Base-by-base conservation (phyloP, 495 filamentous ascomycete genomes). In the Trichoderma reesei region DNA sequence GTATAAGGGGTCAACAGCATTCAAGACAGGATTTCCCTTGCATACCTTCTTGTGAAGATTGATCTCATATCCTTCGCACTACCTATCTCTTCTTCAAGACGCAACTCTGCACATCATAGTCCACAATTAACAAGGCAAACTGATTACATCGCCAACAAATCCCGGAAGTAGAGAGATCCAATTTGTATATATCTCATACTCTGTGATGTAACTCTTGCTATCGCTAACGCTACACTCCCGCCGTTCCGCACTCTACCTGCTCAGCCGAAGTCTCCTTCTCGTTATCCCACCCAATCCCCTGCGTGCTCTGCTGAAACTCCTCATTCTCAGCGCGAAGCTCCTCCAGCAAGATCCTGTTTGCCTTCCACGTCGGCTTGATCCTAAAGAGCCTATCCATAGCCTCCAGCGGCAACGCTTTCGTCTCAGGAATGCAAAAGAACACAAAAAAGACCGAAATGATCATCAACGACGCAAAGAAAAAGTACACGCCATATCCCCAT, bases 381-480 rank as follows among this genome's bases (percentile, higher is more conserved):
- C 82, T 79, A 68, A 90, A 90, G 7, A 90, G 71, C 5, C 79
- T 68, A 60, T 82, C 79, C 78, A 83, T 83, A n/a, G 74, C 72
- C 67, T 83, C 80, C n/a, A 83, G 72, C 4, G 78, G 75, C 16
- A 82, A 69, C 16, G 75, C 74, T 64, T 82, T 83, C 3, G 80
- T 83, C 75, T 83, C 80, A 2, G 80, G 80, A 5, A 82, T 41
- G 11, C 73, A 71, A 66, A 82, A 80, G 62, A 71, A 82, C 39
- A 88, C 83, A 68, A 89, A 91, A 67, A 85, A 63, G 56, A 88
- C 81, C 33, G 85, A 86, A 13, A 83, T 67, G 13, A 88, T 77
- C 85, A 90, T 89, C 67, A 90, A 74, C 3, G 81, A 82, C 2
- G 87, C 87, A 67, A 91, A 91, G 79, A 90, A 90, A 73, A 90